These are phyloP conservation scores for Recurvomyces mirabilis DNA, from an alignment of 495 filamentous ascomycete genomes.

Conservation along the genomic window DNA sequence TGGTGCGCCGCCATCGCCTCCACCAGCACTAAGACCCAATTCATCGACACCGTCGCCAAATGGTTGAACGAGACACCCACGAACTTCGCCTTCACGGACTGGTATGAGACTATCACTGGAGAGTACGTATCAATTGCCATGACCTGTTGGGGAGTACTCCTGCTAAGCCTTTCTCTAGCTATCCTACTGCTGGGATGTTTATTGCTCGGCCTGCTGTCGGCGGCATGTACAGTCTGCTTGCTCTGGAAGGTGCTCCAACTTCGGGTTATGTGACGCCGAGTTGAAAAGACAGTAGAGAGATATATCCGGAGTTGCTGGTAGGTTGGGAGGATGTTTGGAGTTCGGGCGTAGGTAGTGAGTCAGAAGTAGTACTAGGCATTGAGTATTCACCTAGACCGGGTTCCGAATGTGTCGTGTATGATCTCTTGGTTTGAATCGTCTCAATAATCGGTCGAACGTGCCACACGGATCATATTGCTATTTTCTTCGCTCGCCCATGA, in stretches of 20 bases:
- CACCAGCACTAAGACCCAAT: conserved; percentile 60
- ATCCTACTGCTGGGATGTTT: conserved; percentile 1
- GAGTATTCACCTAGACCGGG: too few species aligned
- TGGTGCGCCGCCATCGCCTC: conserved; percentile 77
- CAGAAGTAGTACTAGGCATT: too few species aligned
- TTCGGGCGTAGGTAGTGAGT: too few species aligned
- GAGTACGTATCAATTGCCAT: conserved; percentile 32
- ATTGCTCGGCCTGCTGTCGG: conserved; percentile 75
- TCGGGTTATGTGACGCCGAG: conserved; percentile 7
- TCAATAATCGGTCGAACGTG: too few species aligned
- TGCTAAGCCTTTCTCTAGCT: not conserved
- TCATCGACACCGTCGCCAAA: conserved; percentile 61
- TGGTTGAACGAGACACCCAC: conserved; percentile 74
- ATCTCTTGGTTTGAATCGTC: too few species aligned
- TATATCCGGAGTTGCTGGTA: too few species aligned
- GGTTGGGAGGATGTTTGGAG: too few species aligned
- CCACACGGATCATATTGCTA: too few species aligned
- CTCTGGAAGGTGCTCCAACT: conserved; percentile 33
- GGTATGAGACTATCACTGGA: conserved; percentile 64
- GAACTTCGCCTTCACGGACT: conserved; percentile 69
- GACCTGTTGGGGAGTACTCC: too few species aligned
- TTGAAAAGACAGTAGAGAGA: too few species aligned
- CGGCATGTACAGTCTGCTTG: conserved; percentile 77
- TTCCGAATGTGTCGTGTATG: too few species aligned
- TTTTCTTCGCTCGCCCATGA: too few species aligned